Evolutionary conservation across 1,284 basidiomycete genomes (phyloP), one percentile per base, ranked within the genome.

Genomic region (Puccinia polysora): DNA sequence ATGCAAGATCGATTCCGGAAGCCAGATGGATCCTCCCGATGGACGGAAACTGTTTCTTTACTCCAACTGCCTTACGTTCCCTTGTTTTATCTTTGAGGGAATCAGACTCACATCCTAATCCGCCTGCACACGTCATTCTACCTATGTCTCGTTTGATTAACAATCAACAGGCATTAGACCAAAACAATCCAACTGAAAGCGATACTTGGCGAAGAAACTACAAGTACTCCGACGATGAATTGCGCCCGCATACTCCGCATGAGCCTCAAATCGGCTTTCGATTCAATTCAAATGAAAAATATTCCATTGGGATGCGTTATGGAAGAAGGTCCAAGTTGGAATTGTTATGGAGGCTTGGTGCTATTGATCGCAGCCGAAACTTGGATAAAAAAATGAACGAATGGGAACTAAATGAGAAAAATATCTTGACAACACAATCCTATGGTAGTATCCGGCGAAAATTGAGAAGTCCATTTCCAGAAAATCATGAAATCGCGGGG

Each of bases 261-360:
- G 78, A 79, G 67, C 78, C 78, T 2, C 78, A 78, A 56, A 58
- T 79, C 36, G 78, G 78, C n/a, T 79, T 79, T 75, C 75, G 78
- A n/a, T 78, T 75, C 74, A 78, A 78, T 56, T 77, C 78, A 30
- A 74, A 73, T 28, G 75, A 77, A 52, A 59, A 73, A 15, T 79
- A 74, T 74, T 76, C 78, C 58, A 73, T 75, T 56, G 74, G 74
- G 45, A 78, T 79, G 78, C 73, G 78, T 8, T 79, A 79, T 75
- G 78, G 78, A 3, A 74, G 78, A 3, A 63, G 78, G 7, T 77
- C 75, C 56, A 78, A 79, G 72, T 74, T 79, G 58, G 78, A 79
- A 64, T 63, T 79, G 2, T 75, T 79, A 0, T 79, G 78, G 78
- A 75, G 78, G 0, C 74, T 79, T 20, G 78, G 78, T 18, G 78